Percentiles rank a stretch among this genome's conserved stretches.
These are phyloP conservation scores for Epichloe coenophiala DNA, from an alignment of 2,329 filamentous ascomycete genomes.

Conservation along the genomic window DNA sequence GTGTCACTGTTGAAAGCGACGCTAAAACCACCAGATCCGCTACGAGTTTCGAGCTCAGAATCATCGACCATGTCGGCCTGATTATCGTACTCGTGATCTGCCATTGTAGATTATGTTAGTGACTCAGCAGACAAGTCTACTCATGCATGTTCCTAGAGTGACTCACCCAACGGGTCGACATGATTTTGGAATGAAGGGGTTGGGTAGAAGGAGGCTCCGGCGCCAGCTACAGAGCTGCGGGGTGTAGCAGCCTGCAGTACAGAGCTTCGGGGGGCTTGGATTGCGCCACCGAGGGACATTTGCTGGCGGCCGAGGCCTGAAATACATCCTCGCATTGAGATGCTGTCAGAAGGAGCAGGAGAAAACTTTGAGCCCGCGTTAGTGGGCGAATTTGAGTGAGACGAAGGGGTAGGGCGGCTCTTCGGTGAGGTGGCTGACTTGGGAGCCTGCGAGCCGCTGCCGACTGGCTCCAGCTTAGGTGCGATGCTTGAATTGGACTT, in stretches of 20 bases:
- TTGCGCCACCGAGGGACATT: slow-evolving; percentile 16
- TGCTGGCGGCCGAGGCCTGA: slow-evolving; percentile 18
- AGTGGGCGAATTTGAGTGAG: slow-evolving; percentile 50
- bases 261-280: slow-evolving; percentile 16
- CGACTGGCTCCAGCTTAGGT: slow-evolving; percentile 53
- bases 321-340: slow-evolving; percentile 29
- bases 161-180: slow-evolving; percentile 90
- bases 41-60: slow-evolving; percentile 54
- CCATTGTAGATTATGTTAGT: slow-evolving; percentile 47
- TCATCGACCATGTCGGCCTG: slow-evolving; percentile 83
- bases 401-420: slow-evolving; percentile 69
- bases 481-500: slow-evolving; percentile 61
- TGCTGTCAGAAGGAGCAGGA: slow-evolving; percentile 32
- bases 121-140: slow-evolving; percentile 38
- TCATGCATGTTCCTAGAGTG: slow-evolving; percentile 21
- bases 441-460: slow-evolving; percentile 31
- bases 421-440: slow-evolving; percentile 53
- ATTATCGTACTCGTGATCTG: slow-evolving; percentile 95
- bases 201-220: slow-evolving; percentile 54
- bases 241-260: slow-evolving; percentile 6
- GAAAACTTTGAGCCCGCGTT: slow-evolving; percentile 32
- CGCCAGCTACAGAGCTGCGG: slow-evolving; percentile 10
- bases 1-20: slow-evolving; percentile 36
- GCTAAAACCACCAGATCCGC: slow-evolving; percentile 52
- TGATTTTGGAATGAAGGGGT: slow-evolving; percentile 79